These are phyloP conservation scores for Corylus avellana DNA, from an alignment of 306 rosid species.

Conservation along the genomic window DNA sequence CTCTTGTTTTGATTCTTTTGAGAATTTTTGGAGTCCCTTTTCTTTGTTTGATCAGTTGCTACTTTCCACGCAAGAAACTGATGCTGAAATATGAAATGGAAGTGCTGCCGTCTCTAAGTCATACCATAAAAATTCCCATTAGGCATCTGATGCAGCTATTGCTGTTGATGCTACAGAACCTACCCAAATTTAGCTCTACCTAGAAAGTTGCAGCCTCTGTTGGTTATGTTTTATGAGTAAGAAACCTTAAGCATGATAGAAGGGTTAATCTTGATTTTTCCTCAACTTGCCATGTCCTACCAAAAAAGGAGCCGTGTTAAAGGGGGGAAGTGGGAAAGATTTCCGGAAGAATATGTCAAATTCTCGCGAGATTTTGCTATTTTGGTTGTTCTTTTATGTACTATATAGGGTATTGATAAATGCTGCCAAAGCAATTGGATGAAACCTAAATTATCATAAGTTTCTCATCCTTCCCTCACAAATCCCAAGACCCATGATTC, in stretches of 20 bases:
- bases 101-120: neutral
- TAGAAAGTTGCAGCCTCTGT: neutral
- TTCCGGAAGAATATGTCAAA: conserved; percentile 15
- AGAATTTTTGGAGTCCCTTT: conserved; percentile 18
- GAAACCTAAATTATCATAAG: conserved; percentile 12
- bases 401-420: conserved; percentile 14
- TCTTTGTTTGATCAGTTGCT: conserved; percentile 16
- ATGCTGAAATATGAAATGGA: neutral
- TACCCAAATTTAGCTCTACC: neutral
- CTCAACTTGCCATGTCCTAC: neutral
- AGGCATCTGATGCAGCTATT: neutral
- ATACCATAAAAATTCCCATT: neutral
- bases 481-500: conserved; percentile 42
- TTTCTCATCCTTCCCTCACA: conserved; percentile 32
- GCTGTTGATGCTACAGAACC: too few relatives aligned
- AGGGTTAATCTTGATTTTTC: neutral
- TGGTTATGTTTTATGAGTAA: neutral
- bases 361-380: conserved; percentile 1
- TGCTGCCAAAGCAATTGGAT: conserved; percentile 29
- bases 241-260: neutral
- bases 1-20: conserved; percentile 32
- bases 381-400: conserved; percentile 12
- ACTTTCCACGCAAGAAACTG: conserved; percentile 14
- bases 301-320: neutral
- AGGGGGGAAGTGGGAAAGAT: neutral